phyloP scores from a whole-genome alignment of 371 early-diverging fungal genomes.

The Phascolomyces articulosus region DNA sequence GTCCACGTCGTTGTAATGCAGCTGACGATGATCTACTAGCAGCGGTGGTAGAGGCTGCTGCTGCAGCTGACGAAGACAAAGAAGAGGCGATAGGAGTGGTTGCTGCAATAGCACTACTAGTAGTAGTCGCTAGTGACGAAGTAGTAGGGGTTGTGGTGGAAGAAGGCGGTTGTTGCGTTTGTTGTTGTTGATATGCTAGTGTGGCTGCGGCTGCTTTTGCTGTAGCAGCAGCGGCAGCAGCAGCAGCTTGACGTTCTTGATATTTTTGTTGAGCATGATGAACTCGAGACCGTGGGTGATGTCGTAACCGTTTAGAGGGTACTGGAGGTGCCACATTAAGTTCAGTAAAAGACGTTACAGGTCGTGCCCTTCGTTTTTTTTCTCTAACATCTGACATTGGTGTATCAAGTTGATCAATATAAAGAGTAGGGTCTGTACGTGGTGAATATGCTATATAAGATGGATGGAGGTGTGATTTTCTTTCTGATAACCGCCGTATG shows the following conservation, averaged over 20 bases:
- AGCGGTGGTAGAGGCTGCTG: no score
- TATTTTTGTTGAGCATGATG: slow-evolving; percentile 12
- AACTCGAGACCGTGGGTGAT: slow-evolving; percentile 10
- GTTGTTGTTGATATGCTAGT: not conserved
- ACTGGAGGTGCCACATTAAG: slow-evolving; percentile 16
- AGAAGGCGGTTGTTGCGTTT: not conserved
- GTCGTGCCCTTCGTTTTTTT: not conserved
- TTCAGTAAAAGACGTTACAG: slow-evolving; percentile 15
- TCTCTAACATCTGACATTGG: slow-evolving; percentile 11
- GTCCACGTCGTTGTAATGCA: slow-evolving; percentile 12
- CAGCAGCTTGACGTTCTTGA: slow-evolving; percentile 3
- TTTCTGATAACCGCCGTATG: slow-evolving; percentile 1
- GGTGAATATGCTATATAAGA: slow-evolving; percentile 13
- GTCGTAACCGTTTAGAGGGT: slow-evolving; percentile 20
- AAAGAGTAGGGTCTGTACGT: slow-evolving; percentile 14
- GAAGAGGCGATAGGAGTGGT: no score
- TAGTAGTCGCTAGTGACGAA: no score
- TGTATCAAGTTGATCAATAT: slow-evolving; percentile 14
- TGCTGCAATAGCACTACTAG: no score
- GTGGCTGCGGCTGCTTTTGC: not conserved
- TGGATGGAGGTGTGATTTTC: not conserved
- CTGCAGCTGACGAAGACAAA: not conserved
- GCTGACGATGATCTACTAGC: not conserved
- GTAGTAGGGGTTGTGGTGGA: not conserved
- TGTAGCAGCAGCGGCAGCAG: slow-evolving; percentile 4